Conservation (phyloP, 2,329 filamentous ascomycete species). For the Ambrosiella cleistominuta region DNA sequence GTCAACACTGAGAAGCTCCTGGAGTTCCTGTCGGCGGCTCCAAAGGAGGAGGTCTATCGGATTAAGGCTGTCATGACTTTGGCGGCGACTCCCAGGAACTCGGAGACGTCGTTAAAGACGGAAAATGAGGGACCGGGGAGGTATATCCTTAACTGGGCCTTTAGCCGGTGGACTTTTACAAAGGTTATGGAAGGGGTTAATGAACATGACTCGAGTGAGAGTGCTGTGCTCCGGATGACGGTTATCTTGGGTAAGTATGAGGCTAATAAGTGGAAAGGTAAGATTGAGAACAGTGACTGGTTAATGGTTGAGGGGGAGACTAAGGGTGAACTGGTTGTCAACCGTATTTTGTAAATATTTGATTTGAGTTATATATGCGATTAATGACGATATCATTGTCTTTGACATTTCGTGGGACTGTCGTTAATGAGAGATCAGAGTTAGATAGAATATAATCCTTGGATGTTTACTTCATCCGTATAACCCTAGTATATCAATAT, state of each 20-base stretch:
- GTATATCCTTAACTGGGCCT: conserved; percentile 96
- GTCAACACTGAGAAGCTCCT: conserved; percentile 46
- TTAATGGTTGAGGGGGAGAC: conserved; percentile 30
- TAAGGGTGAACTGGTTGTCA: conserved; percentile 33
- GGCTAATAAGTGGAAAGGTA: conserved; percentile 61
- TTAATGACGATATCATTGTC: background rate
- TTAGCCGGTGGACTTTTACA: conserved; percentile 87
- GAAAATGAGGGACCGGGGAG: conserved; percentile 24
- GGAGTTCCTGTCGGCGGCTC: conserved; percentile 50
- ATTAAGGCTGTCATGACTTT: conserved; percentile 59
- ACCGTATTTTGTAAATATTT: conserved; percentile 26
- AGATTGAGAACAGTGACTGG: conserved; percentile 40
- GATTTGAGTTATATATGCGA: background rate
- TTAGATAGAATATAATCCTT: too few relatives aligned
- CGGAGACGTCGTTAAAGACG: conserved; percentile 29
- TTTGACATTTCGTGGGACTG: too few relatives aligned
- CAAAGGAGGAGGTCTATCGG: conserved; percentile 87
- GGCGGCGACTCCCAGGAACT: conserved; percentile 29
- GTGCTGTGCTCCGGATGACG: conserved; percentile 50
- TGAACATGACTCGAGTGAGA: conserved; percentile 38
- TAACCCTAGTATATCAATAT: too few relatives aligned
- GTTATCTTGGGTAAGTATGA: conserved; percentile 58
- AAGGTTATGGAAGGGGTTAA: conserved; percentile 24
- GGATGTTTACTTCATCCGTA: too few relatives aligned
- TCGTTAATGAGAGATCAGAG: too few relatives aligned